Base-by-base conservation (phyloP, 1,139 yeast genomes). In the Geotrichum klebahnii region DNA sequence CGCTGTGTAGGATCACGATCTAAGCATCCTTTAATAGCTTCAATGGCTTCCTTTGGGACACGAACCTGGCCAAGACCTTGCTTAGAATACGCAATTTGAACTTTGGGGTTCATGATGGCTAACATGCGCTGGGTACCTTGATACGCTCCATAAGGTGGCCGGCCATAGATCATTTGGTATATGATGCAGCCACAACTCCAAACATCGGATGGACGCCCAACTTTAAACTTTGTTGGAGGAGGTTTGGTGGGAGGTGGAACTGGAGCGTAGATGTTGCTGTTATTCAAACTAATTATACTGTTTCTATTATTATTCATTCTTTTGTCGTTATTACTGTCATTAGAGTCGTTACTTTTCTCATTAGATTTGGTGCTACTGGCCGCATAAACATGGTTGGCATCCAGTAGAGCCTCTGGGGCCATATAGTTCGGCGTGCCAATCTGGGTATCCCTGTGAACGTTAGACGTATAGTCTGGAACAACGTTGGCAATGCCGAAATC, bases 101-200 rank as follows among this genome's bases (percentile, higher is more conserved):
- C 80, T 53, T 83, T 82, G 0, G 95, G 95, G 62, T 86, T 85
- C 77, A 86, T 84, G 36, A 89, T 90, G 1, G 96, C 96, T 66
- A 84, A 73, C 44, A 88, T 74, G 55, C 96, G 73, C 62, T 86
- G 89, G 52, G 84, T 81, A 1, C 95, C 95, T 32, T 82, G 79
- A 60, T 80, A 87, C 1, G 77, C 75, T 0, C 89, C 96, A 70
- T 88, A 90, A 1, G 98, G 98, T 1, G 97, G 94, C 56, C 77
- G 78, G 0, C 97, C 97, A 62, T 92, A 92, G 2, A 90, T 79
- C 96, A 94, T 88, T 67, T 92, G 97, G 68, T 90, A 92, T 2
- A 92, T 75, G 3, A 92, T 92, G 66, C 98, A 89, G 0, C 98
- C 99, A 69, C 96, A 85, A 17, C 97, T 89, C 98, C 98, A 92